A percentile compares a stretch with the other conserved stretches of the same genome.
Evolutionary conservation across 345 rosid species (phyloP).

Genomic region (Hibiscus trionum): DNA sequence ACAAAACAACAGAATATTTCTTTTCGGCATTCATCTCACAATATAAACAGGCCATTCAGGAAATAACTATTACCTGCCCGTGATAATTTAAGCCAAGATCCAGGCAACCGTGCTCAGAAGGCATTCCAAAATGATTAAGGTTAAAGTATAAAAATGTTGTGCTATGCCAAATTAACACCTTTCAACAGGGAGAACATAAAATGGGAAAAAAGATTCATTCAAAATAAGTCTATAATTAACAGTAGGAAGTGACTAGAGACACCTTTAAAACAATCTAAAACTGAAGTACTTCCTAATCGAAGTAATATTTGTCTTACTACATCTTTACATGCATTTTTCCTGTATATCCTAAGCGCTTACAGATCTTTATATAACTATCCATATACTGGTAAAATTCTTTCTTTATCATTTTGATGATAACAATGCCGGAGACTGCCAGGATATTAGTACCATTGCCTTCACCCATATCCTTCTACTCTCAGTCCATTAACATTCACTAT

Average conservation of each 20-base stretch:
- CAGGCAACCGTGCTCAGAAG: not conserved
- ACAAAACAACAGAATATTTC: not conserved
- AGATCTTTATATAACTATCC: not conserved
- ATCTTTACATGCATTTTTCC: not conserved
- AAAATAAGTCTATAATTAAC: not conserved
- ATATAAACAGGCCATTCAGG: not conserved
- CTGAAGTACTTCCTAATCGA: not conserved
- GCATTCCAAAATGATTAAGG: not conserved
- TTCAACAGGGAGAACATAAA: not conserved
- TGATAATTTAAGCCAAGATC: not conserved
- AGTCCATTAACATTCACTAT: not conserved
- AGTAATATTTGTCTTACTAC: not conserved
- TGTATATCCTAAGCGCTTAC: not conserved
- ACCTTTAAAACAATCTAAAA: not conserved
- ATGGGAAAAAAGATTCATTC: not conserved
- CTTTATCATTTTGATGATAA: not conserved
- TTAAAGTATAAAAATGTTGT: not conserved
- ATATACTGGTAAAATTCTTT: not conserved
- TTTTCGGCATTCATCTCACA: not conserved
- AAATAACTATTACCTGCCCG: not conserved
- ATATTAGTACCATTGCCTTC: not conserved
- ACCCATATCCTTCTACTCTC: not conserved
- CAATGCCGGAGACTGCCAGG: not conserved
- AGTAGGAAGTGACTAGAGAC: constrained; percentile 2
- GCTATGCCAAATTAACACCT: not conserved